Base-by-base conservation (phyloP, 495 filamentous ascomycete genomes). In the Penicillium paxilli region DNA sequence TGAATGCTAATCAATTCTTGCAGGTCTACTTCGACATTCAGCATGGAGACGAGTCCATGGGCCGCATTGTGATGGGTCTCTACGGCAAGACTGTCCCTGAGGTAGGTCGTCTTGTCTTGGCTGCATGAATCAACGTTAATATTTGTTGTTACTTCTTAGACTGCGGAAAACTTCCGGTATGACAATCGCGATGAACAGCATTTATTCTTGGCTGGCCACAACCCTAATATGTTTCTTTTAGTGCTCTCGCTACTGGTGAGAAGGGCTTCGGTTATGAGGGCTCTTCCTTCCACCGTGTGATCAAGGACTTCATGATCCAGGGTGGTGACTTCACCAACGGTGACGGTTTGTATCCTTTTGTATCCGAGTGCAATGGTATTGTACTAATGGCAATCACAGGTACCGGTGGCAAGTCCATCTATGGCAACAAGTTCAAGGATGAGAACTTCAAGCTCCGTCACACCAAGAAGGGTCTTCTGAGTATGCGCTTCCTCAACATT, bases 361-460 rank as follows among this genome's bases (percentile, higher is more conserved):
- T 42, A 21, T 21, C 11, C 19, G 23, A 11, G 19, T 8, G 6
- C 19, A 0, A 42, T 16, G 4, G n/a, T 19, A 22, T 21, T 11
- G n/a, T 42, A 42, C 9, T 42, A 20, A 44, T 17, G 23, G 5
- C 16, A 12, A 8, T 1, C 23, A 10, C 26, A 83, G 81, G 92
- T 65, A 97, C 92, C 68, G 94, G 94, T 71, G 94, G 94, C 64
- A 97, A 96, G 83, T 96, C 92, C 40, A 89, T 98, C 78, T 98
- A 98, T 72, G 94, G 94, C 62, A 82, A 86, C 58, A 96, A 93
- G 78, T 98, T 98, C 76, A 65, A 82, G 47, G 94, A 98, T 74
- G 94, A 98, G 88, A 98, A 98, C 87, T 98, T 98, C 85, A 98
- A 98, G 87, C 83, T 98, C 53, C 96, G 95, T 84, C 85, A 88